A percentile compares a stretch with the other conserved stretches of the same genome.
Conservation (phyloP, 2,329 filamentous ascomycete species). For the Aspergillus fructus region DNA sequence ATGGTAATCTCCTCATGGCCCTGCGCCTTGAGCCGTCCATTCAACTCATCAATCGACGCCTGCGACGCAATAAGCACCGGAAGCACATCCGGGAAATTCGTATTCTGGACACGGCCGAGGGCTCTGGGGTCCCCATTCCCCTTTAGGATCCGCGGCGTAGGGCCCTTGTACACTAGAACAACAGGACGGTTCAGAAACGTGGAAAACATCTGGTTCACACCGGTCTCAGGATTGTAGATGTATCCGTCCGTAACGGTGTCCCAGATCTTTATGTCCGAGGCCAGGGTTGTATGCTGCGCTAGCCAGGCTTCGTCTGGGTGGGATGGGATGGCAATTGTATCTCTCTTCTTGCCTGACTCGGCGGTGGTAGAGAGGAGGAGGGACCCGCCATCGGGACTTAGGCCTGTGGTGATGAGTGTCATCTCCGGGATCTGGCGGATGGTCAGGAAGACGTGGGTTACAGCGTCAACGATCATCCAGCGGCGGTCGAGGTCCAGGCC, state of each 20-base stretch:
- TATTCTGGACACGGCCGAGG: constrained; percentile 55
- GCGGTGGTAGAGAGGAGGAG: constrained; percentile 50
- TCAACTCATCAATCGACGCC: constrained; percentile 59
- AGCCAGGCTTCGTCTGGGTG: constrained; percentile 57
- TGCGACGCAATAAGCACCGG: constrained; percentile 57
- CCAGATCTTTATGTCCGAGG: constrained; percentile 57
- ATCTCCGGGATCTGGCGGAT: constrained; percentile 62
- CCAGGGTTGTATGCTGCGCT: constrained; percentile 49
- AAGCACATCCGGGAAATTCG: constrained; percentile 62
- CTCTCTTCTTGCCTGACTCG: constrained; percentile 35
- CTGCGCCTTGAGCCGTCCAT: constrained; percentile 47
- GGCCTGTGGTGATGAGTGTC: constrained; percentile 60
- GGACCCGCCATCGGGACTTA: constrained; percentile 46
- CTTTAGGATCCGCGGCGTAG: constrained; percentile 53
- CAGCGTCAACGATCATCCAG: constrained; percentile 64
- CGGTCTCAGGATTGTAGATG: constrained; percentile 50
- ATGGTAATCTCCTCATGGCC: constrained; percentile 54
- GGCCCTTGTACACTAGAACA: constrained; percentile 62
- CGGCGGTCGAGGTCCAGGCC: constrained; percentile 63
- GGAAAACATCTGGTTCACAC: constrained; percentile 51
- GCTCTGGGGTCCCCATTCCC: constrained; percentile 56
- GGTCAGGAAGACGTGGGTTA: constrained; percentile 58
- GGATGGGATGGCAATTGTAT: constrained; percentile 51
- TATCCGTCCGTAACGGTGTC: constrained; percentile 57
- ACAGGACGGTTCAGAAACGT: constrained; percentile 57